Base-by-base conservation (phyloP, 208 protist species). In the Crithidia bombi region DNA sequence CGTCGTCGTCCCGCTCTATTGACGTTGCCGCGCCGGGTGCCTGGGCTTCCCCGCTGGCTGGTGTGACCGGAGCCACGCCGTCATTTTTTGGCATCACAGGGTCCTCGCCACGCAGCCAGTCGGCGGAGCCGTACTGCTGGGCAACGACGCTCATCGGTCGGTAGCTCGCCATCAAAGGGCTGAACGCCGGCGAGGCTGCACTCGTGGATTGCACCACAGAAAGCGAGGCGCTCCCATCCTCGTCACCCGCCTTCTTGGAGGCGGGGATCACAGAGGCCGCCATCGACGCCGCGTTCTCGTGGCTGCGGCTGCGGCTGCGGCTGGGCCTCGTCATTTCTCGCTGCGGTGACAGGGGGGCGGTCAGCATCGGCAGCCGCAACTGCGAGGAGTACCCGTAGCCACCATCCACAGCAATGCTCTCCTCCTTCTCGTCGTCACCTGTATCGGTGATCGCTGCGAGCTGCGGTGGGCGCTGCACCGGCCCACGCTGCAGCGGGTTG, bases 341-440 rank as follows among this genome's bases (percentile, higher is more conserved):
- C 38, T 64, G 57, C 2, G 39, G 57, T 19, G 41, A 64, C 41
- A 41, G n/a, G 11, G 41, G 59, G 12, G 44, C 14, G 1, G 41
- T 19, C 12, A 43, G 44, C 21, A 30, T 3, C 4, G 41, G 59
- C 59, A 65, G 44, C 4, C 25, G 59, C 59, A 65, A 28, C 59
- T 65, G 59, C 17, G 59, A 65, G 0, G 59, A 51, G n/a, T 54
- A 54, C 17, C n/a, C 44, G 59, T 65, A 65, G 30, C 44, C 38
- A 28, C 21, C 23, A 1, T 51, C 28, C 55, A 17, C 35, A 10
- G 6, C n/a, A 1, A 38, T 33, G 15, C 9, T 23, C 36, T 64
- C 41, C 3, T 51, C 41, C 3, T 64, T 41, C 5, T 17, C 11
- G 1, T 28, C 26, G 4, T 64, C 55, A 38, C 19, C 38, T 14